These are phyloP conservation scores for Zygoascus biomembranicola DNA, from an alignment of 805 yeast species.

Conservation along the genomic window DNA sequence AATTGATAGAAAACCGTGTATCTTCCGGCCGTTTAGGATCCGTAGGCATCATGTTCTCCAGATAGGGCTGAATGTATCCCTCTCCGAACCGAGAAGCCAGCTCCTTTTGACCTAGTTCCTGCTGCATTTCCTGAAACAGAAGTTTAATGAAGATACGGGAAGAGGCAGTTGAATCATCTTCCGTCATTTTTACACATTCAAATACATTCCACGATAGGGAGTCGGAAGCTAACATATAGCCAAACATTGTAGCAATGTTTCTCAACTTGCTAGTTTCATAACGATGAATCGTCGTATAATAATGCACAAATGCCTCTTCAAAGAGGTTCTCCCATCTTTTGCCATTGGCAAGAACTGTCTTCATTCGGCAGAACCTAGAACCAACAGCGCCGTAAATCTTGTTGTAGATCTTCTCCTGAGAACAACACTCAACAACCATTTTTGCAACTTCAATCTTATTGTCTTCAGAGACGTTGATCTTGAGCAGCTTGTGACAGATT, in stretches of 20 bases:
- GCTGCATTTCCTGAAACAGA: slow-evolving; percentile 68
- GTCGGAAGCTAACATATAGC: slow-evolving; percentile 69
- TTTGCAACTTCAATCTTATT: slow-evolving; percentile 53
- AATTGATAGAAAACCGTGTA: slow-evolving; percentile 70
- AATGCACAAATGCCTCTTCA: slow-evolving; percentile 42
- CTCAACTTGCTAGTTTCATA: slow-evolving; percentile 67
- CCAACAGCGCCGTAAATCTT: slow-evolving; percentile 76
- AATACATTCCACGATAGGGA: slow-evolving; percentile 58
- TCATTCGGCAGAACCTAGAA: slow-evolving; percentile 49
- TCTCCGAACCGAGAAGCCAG: slow-evolving; percentile 46
- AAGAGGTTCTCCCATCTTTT: slow-evolving; percentile 53
- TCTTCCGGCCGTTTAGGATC: slow-evolving; percentile 25
- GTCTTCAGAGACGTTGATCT: slow-evolving; percentile 31
- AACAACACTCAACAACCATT: slow-evolving; percentile 70
- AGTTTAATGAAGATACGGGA: slow-evolving; percentile 72
- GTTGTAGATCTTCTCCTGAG: slow-evolving; percentile 80
- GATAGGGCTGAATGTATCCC: slow-evolving; percentile 39
- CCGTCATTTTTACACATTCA: slow-evolving; percentile 50
- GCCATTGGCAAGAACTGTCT: slow-evolving; percentile 9
- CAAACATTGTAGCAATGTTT: slow-evolving; percentile 78
- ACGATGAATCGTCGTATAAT: slow-evolving; percentile 53
- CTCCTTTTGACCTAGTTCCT: slow-evolving; percentile 57
- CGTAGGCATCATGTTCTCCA: slow-evolving; percentile 60
- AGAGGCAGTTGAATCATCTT: slow-evolving; percentile 68
- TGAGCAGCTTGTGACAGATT: slow-evolving; percentile 77